Conservation (phyloP, 768 basidiomycete species). For the Hortiboletus flavorubellus region DNA sequence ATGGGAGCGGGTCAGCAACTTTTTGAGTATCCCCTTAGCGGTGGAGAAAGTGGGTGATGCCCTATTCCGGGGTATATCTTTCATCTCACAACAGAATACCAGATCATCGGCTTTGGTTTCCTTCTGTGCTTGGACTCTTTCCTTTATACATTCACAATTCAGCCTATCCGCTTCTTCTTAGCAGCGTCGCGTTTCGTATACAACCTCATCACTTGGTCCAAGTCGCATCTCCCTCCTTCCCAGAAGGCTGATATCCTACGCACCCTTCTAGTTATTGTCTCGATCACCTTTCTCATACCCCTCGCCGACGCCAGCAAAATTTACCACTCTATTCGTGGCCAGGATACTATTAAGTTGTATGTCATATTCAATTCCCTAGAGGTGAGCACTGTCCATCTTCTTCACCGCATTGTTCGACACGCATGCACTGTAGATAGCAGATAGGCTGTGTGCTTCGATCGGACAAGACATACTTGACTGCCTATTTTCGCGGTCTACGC, state of each 20-base stretch:
- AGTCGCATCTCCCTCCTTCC: slow-evolving; percentile 68
- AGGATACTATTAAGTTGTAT: slow-evolving; percentile 98
- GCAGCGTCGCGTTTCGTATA: slow-evolving; percentile 55
- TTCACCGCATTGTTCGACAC: background rate
- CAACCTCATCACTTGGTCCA: slow-evolving; percentile 48
- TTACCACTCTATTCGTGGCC: slow-evolving; percentile 95
- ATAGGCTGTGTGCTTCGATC: slow-evolving; percentile 90
- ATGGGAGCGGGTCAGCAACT: slow-evolving; percentile 96
- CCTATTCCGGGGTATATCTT: background rate
- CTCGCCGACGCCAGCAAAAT: slow-evolving; percentile 96
- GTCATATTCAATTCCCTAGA: slow-evolving; percentile 99
- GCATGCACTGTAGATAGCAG: slow-evolving; percentile 70
- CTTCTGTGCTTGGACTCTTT: slow-evolving; percentile 95
- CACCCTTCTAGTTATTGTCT: slow-evolving; percentile 67
- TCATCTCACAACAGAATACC: slow-evolving; percentile 3
- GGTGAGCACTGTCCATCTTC: slow-evolving; percentile 45
- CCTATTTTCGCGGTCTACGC: slow-evolving; percentile 88
- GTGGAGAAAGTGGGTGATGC: slow-evolving; percentile 77
- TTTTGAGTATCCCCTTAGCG: slow-evolving; percentile 86
- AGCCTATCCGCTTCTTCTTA: slow-evolving; percentile 81
- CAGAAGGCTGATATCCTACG: slow-evolving; percentile 94
- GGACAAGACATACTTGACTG: slow-evolving; percentile 98
- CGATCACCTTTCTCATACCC: slow-evolving; percentile 70
- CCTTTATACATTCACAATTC: slow-evolving; percentile 95
- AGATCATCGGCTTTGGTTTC: slow-evolving; percentile 93